phyloP scores from a whole-genome alignment of 1,284 basidiomycete genomes.

The Laetiporus sulphureus region DNA sequence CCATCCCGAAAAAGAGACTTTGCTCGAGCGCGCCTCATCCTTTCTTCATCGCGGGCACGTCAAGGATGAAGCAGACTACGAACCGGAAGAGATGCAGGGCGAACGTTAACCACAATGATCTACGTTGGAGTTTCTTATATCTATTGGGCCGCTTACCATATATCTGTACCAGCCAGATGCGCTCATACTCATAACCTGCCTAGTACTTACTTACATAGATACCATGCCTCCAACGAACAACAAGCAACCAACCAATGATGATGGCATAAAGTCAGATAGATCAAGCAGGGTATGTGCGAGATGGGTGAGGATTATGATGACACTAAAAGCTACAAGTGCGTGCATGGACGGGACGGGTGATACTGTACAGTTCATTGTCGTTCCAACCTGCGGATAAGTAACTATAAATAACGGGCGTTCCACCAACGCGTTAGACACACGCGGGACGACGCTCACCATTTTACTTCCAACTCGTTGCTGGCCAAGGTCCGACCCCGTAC shows the following conservation, averaged over 20 bases:
- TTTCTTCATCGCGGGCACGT: too few species aligned
- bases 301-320: slow-evolving; percentile 11
- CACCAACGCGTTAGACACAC: slow-evolving; percentile 1
- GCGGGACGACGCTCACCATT: slow-evolving; percentile 8
- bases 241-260: neutral
- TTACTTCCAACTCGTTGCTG: too few species aligned
- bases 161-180: neutral
- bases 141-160: too few species aligned
- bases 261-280: slow-evolving; percentile 10
- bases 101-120: too few species aligned
- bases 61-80: neutral
- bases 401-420: slow-evolving; percentile 8
- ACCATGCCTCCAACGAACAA: too few species aligned
- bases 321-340: slow-evolving; percentile 17
- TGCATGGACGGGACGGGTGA: slow-evolving; percentile 8
- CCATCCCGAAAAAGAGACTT: slow-evolving; percentile 44
- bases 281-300: slow-evolving; percentile 12
- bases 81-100: neutral
- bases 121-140: too few species aligned
- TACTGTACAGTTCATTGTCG: slow-evolving; percentile 12
- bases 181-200: too few species aligned
- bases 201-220: too few species aligned
- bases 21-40: slow-evolving; percentile 22
- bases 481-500: too few species aligned
- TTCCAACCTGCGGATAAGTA: slow-evolving; percentile 10